Conservation (phyloP, 2,329 filamentous ascomycete species). For the Pestalotiopsis sp. region DNA sequence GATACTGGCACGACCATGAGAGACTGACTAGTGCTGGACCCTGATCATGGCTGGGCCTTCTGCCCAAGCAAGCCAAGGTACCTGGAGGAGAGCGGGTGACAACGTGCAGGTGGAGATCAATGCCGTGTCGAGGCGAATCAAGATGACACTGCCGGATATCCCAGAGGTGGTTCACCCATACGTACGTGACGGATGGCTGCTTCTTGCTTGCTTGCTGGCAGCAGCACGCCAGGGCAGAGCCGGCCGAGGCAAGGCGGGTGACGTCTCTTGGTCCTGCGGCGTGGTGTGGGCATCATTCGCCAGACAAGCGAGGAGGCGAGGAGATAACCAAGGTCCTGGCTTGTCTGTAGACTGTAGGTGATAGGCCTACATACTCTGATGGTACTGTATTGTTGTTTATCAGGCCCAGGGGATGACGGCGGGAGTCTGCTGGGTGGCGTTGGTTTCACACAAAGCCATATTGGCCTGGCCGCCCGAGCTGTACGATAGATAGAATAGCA, state of each 20-base stretch:
- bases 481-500: neutral
- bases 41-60: neutral
- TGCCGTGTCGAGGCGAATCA: slow-evolving; percentile 27
- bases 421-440: neutral
- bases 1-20: slow-evolving; percentile 15
- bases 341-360: neutral
- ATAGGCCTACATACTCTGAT: neutral
- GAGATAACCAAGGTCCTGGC: neutral
- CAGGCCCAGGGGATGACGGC: neutral
- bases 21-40: neutral
- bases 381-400: neutral
- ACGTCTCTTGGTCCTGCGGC: neutral
- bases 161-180: slow-evolving; percentile 21
- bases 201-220: neutral
- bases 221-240: neutral
- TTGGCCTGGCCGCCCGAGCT: neutral
- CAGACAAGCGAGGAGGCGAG: neutral
- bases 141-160: slow-evolving; percentile 24
- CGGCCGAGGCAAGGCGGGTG: slow-evolving; percentile 1
- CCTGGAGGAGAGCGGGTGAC: slow-evolving; percentile 22
- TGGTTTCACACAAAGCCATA: slow-evolving; percentile 10
- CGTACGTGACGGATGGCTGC: neutral
- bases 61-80: slow-evolving; percentile 12
- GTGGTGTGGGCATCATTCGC: slow-evolving; percentile 3
- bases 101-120: slow-evolving; percentile 30